Conservation (phyloP, 1,284 basidiomycete species). For the Ustilago curta region DNA sequence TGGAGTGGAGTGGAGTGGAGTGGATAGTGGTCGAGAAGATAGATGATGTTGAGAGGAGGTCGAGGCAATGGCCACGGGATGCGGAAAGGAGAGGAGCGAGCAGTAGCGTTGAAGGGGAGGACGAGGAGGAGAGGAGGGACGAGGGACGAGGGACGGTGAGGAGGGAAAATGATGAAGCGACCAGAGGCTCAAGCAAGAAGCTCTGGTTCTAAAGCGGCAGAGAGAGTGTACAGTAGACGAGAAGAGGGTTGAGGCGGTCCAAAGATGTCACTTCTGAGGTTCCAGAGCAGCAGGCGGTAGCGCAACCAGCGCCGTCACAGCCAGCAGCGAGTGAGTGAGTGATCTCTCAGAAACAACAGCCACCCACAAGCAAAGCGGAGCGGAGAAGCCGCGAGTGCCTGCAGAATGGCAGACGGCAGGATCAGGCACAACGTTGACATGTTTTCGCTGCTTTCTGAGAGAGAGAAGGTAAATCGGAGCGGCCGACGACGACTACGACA, state of each 20-base stretch:
- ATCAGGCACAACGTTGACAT: conserved; percentile 7
- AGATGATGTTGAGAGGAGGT: conserved; percentile 7
- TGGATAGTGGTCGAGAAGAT: conserved; percentile 25
- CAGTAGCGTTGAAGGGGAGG: conserved; percentile 6
- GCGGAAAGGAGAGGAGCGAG: neutral
- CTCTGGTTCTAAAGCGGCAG: neutral
- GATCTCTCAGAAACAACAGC: too few species aligned
- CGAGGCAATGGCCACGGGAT: conserved; percentile 1
- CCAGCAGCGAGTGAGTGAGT: too few species aligned
- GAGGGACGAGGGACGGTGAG: neutral
- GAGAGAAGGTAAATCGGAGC: conserved; percentile 1
- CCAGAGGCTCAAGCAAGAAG: conserved; percentile 1
- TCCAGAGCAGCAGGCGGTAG: too few species aligned
- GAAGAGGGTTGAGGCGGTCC: neutral
- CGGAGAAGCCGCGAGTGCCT: conserved; percentile 1
- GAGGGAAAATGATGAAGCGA: neutral
- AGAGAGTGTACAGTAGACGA: too few species aligned
- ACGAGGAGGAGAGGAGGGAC: too few species aligned
- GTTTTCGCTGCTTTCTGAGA: conserved; percentile 3
- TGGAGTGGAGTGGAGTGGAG: conserved; percentile 27
- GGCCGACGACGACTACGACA: conserved; percentile 14
- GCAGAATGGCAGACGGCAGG: neutral
- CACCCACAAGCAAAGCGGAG: neutral
- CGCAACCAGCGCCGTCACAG: too few species aligned
- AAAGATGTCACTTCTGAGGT: too few species aligned